A percentile compares a stretch with the other conserved stretches of the same genome.
Conservation (phyloP, 2,329 filamentous ascomycete genomes). For the Chaetomiaceae sp. region DNA sequence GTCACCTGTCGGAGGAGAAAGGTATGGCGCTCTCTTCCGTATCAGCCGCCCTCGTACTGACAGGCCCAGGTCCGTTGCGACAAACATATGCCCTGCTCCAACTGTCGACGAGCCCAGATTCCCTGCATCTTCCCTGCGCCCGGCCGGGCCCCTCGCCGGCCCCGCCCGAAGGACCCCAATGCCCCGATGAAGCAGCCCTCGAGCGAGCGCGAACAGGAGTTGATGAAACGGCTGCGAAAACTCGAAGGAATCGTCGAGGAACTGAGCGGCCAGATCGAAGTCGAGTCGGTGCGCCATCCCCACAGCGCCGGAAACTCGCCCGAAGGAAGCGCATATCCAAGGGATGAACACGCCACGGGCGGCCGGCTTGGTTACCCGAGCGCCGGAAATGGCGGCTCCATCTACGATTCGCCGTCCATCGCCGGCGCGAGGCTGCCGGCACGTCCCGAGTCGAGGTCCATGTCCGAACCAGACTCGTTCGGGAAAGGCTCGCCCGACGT, state of each 20-base stretch:
- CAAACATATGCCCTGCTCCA: constrained; percentile 71
- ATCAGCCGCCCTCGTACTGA: neutral
- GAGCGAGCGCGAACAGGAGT: constrained; percentile 61
- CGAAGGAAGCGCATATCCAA: constrained; percentile 25
- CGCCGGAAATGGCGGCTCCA: constrained; percentile 18
- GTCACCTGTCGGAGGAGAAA: constrained; percentile 42
- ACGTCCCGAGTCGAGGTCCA: constrained; percentile 17
- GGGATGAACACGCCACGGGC: constrained; percentile 24
- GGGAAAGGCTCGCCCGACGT: constrained; percentile 33
- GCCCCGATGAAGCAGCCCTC: constrained; percentile 55
- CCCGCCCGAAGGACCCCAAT: constrained; percentile 61
- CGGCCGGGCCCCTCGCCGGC: constrained; percentile 65
- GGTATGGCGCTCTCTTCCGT: constrained; percentile 4
- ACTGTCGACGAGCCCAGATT: constrained; percentile 66
- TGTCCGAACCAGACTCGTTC: constrained; percentile 20
- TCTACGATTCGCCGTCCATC: constrained; percentile 22
- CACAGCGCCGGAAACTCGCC: constrained; percentile 37
- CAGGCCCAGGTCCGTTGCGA: constrained; percentile 66
- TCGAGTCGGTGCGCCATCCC: constrained; percentile 42
- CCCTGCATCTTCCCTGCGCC: constrained; percentile 72
- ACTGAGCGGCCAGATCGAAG: constrained; percentile 59
- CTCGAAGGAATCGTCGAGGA: constrained; percentile 73
- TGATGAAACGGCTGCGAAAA: constrained; percentile 67
- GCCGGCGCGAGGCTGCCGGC: constrained; percentile 16
- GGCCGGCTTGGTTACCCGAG: neutral